These are phyloP conservation scores for Lunularia cruciata DNA, from an alignment of 225 moss, liverwort and hornwort species.

Conservation along the genomic window DNA sequence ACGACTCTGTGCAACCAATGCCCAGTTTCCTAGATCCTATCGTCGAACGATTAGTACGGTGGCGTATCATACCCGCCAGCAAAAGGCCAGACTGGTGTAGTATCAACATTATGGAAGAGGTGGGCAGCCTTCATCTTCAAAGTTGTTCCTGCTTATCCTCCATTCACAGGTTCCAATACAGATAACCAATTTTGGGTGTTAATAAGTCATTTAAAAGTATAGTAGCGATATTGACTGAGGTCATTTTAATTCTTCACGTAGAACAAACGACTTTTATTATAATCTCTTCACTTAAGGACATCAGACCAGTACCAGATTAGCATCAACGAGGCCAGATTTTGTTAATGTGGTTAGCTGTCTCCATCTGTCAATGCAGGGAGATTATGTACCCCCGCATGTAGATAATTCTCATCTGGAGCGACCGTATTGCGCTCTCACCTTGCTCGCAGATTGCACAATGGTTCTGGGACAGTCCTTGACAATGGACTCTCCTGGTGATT, in stretches of 20 bases:
- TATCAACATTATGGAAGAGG: slow-evolving; percentile 63
- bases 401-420: slow-evolving; percentile 55
- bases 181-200: no score
- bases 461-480: slow-evolving; percentile 52
- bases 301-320: no score
- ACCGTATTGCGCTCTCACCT: slow-evolving; percentile 53
- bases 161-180: background rate
- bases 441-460: slow-evolving; percentile 53
- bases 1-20: slow-evolving; percentile 50
- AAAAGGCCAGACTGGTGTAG: slow-evolving; percentile 60
- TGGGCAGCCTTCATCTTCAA: slow-evolving; percentile 20
- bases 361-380: slow-evolving; percentile 41
- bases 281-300: no score
- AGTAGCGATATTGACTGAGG: no score
- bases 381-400: slow-evolving; percentile 53
- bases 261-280: no score
- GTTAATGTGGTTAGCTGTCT: no score
- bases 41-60: slow-evolving; percentile 52
- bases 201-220: no score
- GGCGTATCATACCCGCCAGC: slow-evolving; percentile 52
- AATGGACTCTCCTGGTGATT: slow-evolving; percentile 52
- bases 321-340: no score
- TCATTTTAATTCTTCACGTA: no score
- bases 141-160: background rate
- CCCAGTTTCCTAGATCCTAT: slow-evolving; percentile 50